A percentile compares a stretch with the other conserved stretches of the same genome.
Conservation (phyloP, 2,329 filamentous ascomycete species). For the Setomelanomma holmii region DNA sequence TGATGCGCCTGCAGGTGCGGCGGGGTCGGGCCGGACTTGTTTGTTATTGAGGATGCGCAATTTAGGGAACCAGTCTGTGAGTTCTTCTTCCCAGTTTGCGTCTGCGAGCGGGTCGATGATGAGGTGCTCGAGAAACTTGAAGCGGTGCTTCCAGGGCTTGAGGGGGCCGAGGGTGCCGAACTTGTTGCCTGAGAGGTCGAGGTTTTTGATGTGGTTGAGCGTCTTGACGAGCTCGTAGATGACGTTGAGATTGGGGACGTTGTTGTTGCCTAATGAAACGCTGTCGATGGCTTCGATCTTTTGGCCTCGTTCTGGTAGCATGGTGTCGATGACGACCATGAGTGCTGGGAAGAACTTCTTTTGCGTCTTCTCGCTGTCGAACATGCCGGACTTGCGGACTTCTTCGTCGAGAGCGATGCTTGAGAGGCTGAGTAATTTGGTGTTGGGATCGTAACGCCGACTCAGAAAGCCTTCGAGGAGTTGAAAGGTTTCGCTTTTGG, state of each 20-base stretch:
- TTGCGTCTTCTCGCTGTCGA: conserved; percentile 72
- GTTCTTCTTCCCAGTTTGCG: conserved; percentile 67
- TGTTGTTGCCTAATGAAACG: conserved; percentile 82
- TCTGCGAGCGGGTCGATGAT: conserved; percentile 63
- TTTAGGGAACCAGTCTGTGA: conserved; percentile 83
- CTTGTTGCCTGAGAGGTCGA: conserved; percentile 83
- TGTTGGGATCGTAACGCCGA: conserved; percentile 72
- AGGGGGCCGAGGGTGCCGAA: conserved; percentile 73
- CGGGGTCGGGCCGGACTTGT: conserved; percentile 70
- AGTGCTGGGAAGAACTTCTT: conserved; percentile 91
- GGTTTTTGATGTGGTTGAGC: conserved; percentile 84
- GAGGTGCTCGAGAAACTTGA: conserved; percentile 80
- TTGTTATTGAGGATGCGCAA: conserved; percentile 78
- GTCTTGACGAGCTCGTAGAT: conserved; percentile 79
- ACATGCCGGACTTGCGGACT: conserved; percentile 77
- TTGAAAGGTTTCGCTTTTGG: conserved; percentile 55
- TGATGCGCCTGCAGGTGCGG: conserved; percentile 48
- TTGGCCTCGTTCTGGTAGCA: conserved; percentile 70
- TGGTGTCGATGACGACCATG: conserved; percentile 82
- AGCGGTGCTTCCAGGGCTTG: conserved; percentile 78
- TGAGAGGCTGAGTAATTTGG: conserved; percentile 85
- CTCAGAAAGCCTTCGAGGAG: conserved; percentile 75
- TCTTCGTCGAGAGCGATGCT: conserved; percentile 74
- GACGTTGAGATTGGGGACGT: conserved; percentile 72
- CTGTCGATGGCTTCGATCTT: conserved; percentile 77